Evolutionary conservation across 148 eudicot genomes (phyloP), one percentile per base, ranked within the genome.

Genomic region (Chenopodium album): DNA sequence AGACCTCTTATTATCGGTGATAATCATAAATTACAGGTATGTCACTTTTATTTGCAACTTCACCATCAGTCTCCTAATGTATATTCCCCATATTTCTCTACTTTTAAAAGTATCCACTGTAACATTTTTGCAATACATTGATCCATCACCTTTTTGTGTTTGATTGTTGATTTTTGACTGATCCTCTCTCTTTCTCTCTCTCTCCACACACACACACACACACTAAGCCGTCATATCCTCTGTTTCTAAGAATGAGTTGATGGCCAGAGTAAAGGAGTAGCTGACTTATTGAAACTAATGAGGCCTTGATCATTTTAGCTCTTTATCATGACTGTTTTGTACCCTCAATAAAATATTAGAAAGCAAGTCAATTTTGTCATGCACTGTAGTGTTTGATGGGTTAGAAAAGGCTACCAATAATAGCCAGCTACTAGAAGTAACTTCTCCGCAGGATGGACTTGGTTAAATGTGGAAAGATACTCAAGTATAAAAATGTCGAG

Each of bases 21-120:
- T 87, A 96, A 96, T 87, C 99, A 96, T 87, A 96, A 96, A 80
- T 88, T 96, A 85, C 99, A 94, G 98, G 99, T 94, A 52, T 73
- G 84, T 77, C 60, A 56, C n/a, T 63, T 4, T 54, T 73, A 78
- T 32, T 16, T 22, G 16, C 37, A 48, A 41, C 59, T 26, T 64
- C 20, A 28, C 7, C 4, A 31, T 48, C 72, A 72, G 12, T 2
- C 60, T 22, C n/a, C 54, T n/a, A 10, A 9, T 37, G 41, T 37
- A 37, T 41, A 6, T 41, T 7, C 44, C 5, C 44, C 44, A 41
- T 41, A 41, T 41, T 41, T 41, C 7, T 41, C 44, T 41, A 41
- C 5, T 6, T 5, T 41, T 41, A 41, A 41, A 41, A 41, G 44
- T 41, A 4, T 41, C 44, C 44, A 41, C 44, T 41, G 37, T 34